Percentiles rank a stretch among this genome's conserved stretches.
Conservation (phyloP, 768 basidiomycete species). For the Pleurotus sapidus region DNA sequence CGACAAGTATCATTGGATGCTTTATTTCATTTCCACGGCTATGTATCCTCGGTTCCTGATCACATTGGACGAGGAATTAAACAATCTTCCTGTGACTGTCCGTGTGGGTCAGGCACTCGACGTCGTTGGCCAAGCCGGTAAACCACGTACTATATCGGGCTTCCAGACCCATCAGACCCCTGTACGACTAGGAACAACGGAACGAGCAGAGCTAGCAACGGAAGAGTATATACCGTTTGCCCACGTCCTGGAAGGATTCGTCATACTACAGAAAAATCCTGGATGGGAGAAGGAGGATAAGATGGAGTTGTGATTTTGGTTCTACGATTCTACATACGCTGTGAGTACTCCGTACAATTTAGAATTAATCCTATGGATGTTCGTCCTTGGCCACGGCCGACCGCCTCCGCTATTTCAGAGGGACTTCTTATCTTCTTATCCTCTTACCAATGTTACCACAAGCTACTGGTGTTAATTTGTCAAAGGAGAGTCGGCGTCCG, state of each 20-base stretch:
- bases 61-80: slow-evolving; percentile 90
- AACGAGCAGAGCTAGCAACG: slow-evolving; percentile 93
- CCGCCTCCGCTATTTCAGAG: neutral
- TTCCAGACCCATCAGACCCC: slow-evolving; percentile 99
- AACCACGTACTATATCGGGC: slow-evolving; percentile 92
- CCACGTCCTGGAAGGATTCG: slow-evolving; percentile 89
- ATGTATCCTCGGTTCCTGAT: slow-evolving; percentile 99
- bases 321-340: neutral
- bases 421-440: neutral
- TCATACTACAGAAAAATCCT: slow-evolving; percentile 89
- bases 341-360: slow-evolving; percentile 3
- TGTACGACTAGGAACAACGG: slow-evolving; percentile 91
- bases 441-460: neutral
- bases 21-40: slow-evolving; percentile 91
- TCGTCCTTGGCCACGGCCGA: too few relatives aligned
- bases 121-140: slow-evolving; percentile 96
- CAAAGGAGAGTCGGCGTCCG: too few relatives aligned
- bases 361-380: neutral
- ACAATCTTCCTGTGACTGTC: slow-evolving; percentile 84
- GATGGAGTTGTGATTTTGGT: slow-evolving; percentile 60
- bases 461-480: too few relatives aligned
- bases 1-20: slow-evolving; percentile 98
- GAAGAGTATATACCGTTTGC: slow-evolving; percentile 94
- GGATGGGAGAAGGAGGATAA: slow-evolving; percentile 86
- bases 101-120: slow-evolving; percentile 97